These are phyloP conservation scores for Trametes meyenii DNA, from an alignment of 768 basidiomycete genomes.

Conservation along the genomic window DNA sequence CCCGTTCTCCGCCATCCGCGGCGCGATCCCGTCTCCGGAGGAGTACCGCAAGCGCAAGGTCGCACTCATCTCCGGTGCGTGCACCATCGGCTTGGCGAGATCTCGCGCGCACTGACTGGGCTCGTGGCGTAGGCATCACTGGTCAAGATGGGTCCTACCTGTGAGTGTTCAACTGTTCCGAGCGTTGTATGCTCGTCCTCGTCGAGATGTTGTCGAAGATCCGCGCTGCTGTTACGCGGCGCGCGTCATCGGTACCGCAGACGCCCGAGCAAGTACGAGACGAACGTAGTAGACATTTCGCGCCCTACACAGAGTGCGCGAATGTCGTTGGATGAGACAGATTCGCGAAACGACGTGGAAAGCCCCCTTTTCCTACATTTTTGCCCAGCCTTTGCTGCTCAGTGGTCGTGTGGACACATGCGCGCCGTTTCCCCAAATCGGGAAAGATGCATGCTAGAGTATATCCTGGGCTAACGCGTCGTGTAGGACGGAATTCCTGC, in stretches of 20 bases:
- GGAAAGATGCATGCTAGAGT: neutral
- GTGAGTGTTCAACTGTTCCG: constrained; percentile 46
- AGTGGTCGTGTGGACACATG: neutral
- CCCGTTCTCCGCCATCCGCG: constrained; percentile 44
- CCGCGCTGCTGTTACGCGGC: too few species aligned
- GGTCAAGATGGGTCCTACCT: constrained; percentile 97
- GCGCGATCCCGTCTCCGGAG: constrained; percentile 66
- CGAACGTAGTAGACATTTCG: too few species aligned
- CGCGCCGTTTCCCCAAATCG: neutral
- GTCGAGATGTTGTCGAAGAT: neutral
- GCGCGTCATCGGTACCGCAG: too few species aligned
- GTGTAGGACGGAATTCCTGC: constrained; percentile 75
- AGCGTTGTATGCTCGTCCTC: neutral
- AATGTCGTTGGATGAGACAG: neutral
- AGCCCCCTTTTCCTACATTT: neutral
- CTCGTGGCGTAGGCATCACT: constrained; percentile 70
- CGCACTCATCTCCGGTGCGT: constrained; percentile 83
- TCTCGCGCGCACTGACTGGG: constrained; percentile 14
- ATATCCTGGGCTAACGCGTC: constrained; percentile 9
- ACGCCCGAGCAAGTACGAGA: too few species aligned
- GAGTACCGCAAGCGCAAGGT: constrained; percentile 92
- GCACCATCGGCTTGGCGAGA: constrained; percentile 1
- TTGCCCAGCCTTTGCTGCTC: neutral
- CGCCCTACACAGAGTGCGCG: too few species aligned
- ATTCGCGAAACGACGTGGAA: neutral